Conservation (phyloP, 495 filamentous ascomycete species). For the Penicillium daleae region DNA sequence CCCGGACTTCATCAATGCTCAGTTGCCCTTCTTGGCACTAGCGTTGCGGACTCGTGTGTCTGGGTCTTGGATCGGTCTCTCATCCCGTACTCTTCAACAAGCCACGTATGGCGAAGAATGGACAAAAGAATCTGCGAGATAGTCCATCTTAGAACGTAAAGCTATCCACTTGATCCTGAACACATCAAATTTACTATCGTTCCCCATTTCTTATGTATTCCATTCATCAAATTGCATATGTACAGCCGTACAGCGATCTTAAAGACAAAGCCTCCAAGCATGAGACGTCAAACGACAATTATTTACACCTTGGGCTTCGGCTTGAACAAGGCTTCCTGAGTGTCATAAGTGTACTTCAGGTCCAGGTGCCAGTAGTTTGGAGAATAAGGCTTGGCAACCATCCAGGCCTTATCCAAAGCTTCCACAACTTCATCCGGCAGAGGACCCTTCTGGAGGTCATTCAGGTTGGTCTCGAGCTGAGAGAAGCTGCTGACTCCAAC, state of each 20-base stretch:
- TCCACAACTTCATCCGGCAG: constrained; percentile 82
- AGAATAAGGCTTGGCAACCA: constrained; percentile 66
- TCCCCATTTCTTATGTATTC: not conserved
- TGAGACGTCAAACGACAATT: not conserved
- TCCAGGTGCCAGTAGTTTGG: constrained; percentile 78
- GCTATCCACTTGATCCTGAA: too few species aligned
- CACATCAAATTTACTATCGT: not conserved
- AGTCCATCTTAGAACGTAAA: too few species aligned
- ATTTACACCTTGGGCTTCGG: constrained; percentile 27
- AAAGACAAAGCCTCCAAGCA: not conserved
- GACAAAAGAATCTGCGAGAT: too few species aligned
- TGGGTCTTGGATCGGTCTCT: too few species aligned
- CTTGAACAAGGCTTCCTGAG: constrained; percentile 65
- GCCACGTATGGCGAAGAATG: too few species aligned
- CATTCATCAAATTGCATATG: not conserved
- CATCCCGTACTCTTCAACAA: too few species aligned
- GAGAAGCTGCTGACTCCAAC: constrained; percentile 75
- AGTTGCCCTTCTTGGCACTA: not conserved
- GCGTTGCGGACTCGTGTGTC: too few species aligned
- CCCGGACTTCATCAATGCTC: not conserved
- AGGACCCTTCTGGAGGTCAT: constrained; percentile 82
- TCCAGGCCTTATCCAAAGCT: constrained; percentile 75
- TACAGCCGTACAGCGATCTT: not conserved
- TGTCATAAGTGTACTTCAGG: constrained; percentile 76
- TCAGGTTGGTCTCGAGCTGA: constrained; percentile 77